A percentile compares a stretch with the other conserved stretches of the same genome.
Conservation (phyloP, 2,329 filamentous ascomycete species). For the Berkeleyomyces basicola region DNA sequence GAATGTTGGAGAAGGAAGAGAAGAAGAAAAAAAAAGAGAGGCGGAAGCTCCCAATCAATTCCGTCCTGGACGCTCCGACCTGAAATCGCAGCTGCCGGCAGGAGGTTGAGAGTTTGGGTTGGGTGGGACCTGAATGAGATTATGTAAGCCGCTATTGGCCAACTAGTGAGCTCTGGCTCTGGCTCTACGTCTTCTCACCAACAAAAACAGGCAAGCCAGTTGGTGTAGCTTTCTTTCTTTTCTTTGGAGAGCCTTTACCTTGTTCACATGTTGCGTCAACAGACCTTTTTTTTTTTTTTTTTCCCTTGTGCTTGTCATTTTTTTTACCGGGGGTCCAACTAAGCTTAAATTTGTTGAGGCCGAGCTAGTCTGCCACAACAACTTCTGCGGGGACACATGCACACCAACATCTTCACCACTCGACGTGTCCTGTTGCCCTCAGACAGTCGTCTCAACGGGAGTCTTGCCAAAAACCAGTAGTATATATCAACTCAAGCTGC, state of each 20-base stretch:
- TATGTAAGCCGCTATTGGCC: background rate
- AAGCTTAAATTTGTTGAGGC: constrained; percentile 1
- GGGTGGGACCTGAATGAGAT: background rate
- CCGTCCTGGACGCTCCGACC: background rate
- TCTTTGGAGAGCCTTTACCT: background rate
- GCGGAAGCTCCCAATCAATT: background rate
- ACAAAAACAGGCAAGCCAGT: background rate
- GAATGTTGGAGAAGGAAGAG: background rate
- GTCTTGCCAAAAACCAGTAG: background rate
- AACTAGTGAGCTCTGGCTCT: background rate
- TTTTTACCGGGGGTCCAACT: no score
- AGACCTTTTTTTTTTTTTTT: background rate
- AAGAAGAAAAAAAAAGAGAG: background rate
- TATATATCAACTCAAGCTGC: background rate
- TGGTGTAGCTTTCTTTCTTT: background rate
- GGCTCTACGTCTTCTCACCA: background rate
- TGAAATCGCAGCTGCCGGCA: background rate
- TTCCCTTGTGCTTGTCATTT: background rate
- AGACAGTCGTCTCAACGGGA: no score
- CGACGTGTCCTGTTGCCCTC: background rate
- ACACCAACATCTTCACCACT: background rate
- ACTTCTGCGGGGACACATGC: background rate
- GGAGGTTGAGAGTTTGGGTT: background rate
- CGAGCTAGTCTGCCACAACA: background rate
- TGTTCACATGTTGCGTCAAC: background rate